phyloP scores from a whole-genome alignment of 1,139 yeast genomes.

The Magnusiomyces paraingens region DNA sequence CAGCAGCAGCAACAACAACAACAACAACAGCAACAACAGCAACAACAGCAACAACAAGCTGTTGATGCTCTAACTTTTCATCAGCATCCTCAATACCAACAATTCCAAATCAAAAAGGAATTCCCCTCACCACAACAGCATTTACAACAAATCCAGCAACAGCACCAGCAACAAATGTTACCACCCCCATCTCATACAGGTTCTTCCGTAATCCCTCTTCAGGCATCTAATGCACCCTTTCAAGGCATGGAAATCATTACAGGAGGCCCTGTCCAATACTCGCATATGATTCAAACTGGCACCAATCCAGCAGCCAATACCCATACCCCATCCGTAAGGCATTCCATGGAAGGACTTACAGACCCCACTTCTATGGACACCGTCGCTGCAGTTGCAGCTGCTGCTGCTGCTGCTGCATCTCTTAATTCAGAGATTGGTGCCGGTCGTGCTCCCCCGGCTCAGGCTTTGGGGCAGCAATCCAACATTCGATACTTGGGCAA shows the following conservation, averaged over 20 bases:
- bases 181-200: background rate
- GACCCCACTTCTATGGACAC: background rate
- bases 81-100: constrained; percentile 4
- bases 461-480: no score
- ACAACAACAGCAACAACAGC: constrained; percentile 6
- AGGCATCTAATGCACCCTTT: no score
- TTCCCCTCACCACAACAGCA: constrained; percentile 11
- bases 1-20: constrained; percentile 7
- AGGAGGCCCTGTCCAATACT: background rate
- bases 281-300: background rate
- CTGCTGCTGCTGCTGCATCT: no score
- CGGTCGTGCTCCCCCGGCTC: no score
- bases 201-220: constrained; percentile 1
- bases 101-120: constrained; percentile 3
- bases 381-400: no score
- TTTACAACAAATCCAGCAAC: constrained; percentile 21
- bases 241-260: background rate
- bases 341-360: background rate
- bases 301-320: background rate
- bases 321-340: background rate
- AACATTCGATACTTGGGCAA: no score
- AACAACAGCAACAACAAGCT: constrained; percentile 5
- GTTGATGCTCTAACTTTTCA: background rate
- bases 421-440: no score
- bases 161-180: constrained; percentile 7